Evolutionary conservation across 179 eudicot species (phyloP).

Genomic region (Carnegiea gigantea): DNA sequence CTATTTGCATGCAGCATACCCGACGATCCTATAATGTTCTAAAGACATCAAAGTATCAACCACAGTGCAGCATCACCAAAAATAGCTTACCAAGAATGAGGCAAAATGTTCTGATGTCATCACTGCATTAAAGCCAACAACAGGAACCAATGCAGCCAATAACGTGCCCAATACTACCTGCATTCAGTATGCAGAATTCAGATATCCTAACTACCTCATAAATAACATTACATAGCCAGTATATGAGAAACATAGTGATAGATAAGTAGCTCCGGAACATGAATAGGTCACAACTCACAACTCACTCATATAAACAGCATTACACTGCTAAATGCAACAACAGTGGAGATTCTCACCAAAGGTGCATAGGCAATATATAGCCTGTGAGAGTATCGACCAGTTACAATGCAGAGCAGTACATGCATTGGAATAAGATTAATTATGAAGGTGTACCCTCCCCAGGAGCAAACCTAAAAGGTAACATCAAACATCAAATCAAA

Average conservation of each 20-base stretch:
- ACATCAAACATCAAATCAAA: slow-evolving; percentile 19
- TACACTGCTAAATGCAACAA: neutral
- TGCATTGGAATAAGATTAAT: slow-evolving; percentile 92
- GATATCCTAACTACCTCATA: neutral
- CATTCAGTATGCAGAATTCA: slow-evolving; percentile 24
- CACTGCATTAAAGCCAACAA: slow-evolving; percentile 97
- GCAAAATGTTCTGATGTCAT: slow-evolving; percentile 99
- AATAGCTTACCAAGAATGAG: neutral
- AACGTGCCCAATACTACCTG: slow-evolving; percentile 97
- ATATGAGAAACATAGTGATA: neutral
- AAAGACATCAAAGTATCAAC: neutral
- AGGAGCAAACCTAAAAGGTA: slow-evolving; percentile 70
- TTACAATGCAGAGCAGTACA: slow-evolving; percentile 82
- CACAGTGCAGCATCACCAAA: neutral
- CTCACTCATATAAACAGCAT: neutral
- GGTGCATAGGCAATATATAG: slow-evolving; percentile 96
- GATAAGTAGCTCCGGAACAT: neutral
- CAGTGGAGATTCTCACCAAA: slow-evolving; percentile 53
- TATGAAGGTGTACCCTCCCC: slow-evolving; percentile 99
- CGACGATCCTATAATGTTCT: neutral
- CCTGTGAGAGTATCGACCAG: slow-evolving; percentile 89
- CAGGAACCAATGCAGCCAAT: slow-evolving; percentile 95
- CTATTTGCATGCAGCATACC: neutral
- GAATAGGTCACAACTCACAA: neutral
- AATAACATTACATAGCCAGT: neutral